Evolutionary conservation across 176 grass and related monocot species (phyloP), one percentile per base, ranked within the genome.

Genomic region (Triticum timopheevii): DNA sequence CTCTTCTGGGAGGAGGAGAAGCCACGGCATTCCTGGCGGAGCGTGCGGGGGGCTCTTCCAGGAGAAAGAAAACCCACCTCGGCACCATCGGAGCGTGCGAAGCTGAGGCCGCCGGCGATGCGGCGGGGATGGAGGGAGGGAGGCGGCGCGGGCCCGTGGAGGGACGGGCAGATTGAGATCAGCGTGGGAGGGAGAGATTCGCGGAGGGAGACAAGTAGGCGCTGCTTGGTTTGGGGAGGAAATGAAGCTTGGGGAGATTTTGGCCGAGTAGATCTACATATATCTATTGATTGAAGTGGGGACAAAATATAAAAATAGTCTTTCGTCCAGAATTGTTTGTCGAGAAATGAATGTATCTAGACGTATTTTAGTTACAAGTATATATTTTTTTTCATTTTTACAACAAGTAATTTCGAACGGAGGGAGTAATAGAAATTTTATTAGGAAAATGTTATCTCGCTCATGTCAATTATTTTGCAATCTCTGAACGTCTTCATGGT

Each of bases 51-150:
- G 27, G 28, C 71, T 44, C 22, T 27, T 47, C 5, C 7, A 50
- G 73, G 73, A 69, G 39, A 42, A 31, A 44, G 2, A 42, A 33
- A 27, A 24, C 25, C 6, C 63, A 79, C 81, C 87, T 79, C 67
- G 22, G 7, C 42, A 69, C 73, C 73, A 84, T 88, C 28, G 74
- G 65, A 17, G 81, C 20, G 16, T 45, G 31, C 50, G 36, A 39
- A 84, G 52, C 64, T 62, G 81, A 88, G 20, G 73, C 36, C 28
- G 36, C 64, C 36, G 87, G 27, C 50, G 73, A 24, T 65, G 63
- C 35, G 44, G n/a, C 49, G 35, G 47, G 12, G 12, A n/a, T 42
- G 13, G 22, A 73, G 24, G 24, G 44, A n/a, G 47, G 10, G 49
- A 8, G 49, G 20, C 23, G 7, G 19, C 38, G 56, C 50, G 19